Conservation (phyloP, 805 yeast genomes). For the Blastobotrys attinorum region DNA sequence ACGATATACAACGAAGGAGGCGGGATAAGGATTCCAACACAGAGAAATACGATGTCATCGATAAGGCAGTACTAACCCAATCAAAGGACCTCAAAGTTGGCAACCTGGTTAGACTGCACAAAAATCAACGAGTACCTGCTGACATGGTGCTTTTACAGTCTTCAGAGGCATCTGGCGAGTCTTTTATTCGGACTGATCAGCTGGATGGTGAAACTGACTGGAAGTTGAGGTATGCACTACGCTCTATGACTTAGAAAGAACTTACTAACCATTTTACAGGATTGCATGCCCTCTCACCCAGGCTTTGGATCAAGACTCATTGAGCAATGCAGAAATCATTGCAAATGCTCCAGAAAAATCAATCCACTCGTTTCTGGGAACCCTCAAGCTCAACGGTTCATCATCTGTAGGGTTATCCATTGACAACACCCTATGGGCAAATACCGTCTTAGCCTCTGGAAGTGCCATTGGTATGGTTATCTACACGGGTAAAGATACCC, state of each 20-base stretch:
- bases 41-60: slow-evolving; percentile 67
- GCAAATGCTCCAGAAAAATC: slow-evolving; percentile 80
- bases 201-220: slow-evolving; percentile 99
- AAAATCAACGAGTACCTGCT: slow-evolving; percentile 87
- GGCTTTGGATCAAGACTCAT: slow-evolving; percentile 36
- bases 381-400: slow-evolving; percentile 48
- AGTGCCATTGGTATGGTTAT: slow-evolving; percentile 80
- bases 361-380: slow-evolving; percentile 77
- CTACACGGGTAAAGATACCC: slow-evolving; percentile 87
- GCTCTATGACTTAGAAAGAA: too few species aligned
- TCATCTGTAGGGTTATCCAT: slow-evolving; percentile 53
- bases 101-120: slow-evolving; percentile 68
- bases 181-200: slow-evolving; percentile 94
- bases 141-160: slow-evolving; percentile 82
- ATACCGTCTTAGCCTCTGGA: slow-evolving; percentile 93
- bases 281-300: slow-evolving; percentile 73
- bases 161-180: slow-evolving; percentile 72
- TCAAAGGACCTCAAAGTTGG: slow-evolving; percentile 73
- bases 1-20: slow-evolving; percentile 83
- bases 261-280: too few species aligned
- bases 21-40: slow-evolving; percentile 85
- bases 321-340: slow-evolving; percentile 42
- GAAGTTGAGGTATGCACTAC: too few species aligned
- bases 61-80: slow-evolving; percentile 30
- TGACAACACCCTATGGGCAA: slow-evolving; percentile 97